Evolutionary conservation across 129 eudicot species (phyloP).

Genomic region (Cynara cardunculus): DNA sequence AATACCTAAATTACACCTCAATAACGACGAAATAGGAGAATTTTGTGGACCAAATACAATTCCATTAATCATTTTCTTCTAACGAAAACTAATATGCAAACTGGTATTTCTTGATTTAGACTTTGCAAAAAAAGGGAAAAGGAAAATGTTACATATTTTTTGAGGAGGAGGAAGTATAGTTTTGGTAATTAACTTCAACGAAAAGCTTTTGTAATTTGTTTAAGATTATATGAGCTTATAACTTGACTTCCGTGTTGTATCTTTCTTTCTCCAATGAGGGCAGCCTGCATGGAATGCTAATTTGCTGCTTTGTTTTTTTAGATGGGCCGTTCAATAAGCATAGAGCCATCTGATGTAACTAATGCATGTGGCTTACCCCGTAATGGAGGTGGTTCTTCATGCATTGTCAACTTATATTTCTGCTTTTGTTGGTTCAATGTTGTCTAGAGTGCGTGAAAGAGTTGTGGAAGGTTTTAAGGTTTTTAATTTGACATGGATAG

Average conservation of each 20-base stretch:
- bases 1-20: neutral
- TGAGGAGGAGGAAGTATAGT: conserved; percentile 10
- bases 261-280: conserved; percentile 14
- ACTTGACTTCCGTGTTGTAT: conserved; percentile 3
- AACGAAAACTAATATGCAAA: neutral
- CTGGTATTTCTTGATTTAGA: neutral
- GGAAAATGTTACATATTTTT: neutral
- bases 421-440: neutral
- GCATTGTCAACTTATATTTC: conserved; percentile 4
- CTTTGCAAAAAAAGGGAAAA: neutral
- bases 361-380: conserved; percentile 1
- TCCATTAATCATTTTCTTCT: neutral
- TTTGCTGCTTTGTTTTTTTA: neutral
- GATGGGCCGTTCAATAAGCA: conserved; percentile 12
- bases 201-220: neutral
- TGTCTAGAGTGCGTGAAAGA: neutral
- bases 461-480: neutral
- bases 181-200: neutral
- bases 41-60: neutral
- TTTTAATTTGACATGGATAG: neutral
- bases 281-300: conserved; percentile 24
- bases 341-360: neutral
- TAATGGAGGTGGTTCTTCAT: conserved; percentile 22
- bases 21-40: neutral
- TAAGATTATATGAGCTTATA: conserved; percentile 8